phyloP scores from a whole-genome alignment of 805 yeast genomes.

The Yamadazyma ubonensis region DNA sequence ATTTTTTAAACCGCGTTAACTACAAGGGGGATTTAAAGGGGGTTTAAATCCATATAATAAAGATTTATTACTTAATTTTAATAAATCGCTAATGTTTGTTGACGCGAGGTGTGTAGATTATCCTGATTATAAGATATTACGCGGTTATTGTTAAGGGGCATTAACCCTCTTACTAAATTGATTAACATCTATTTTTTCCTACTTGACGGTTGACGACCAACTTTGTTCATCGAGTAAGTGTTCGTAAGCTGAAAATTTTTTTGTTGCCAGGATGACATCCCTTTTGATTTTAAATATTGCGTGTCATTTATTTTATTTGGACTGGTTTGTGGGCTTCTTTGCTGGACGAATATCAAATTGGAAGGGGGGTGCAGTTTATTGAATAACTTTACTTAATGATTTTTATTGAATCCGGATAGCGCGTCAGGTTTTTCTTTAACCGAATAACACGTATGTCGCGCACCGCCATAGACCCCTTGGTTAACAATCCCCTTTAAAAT shows the following conservation, averaged over 20 bases:
- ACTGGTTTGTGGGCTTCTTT: background rate
- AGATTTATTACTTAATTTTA: background rate
- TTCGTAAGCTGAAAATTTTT: too few relatives aligned
- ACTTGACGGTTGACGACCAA: constrained; percentile 4
- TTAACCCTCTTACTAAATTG: background rate
- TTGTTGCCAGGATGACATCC: too few relatives aligned
- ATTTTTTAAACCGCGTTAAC: background rate
- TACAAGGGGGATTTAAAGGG: background rate
- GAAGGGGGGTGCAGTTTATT: background rate
- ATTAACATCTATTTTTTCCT: background rate
- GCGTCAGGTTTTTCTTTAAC: background rate
- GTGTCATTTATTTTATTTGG: background rate
- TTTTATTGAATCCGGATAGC: too few relatives aligned
- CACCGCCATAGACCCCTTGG: background rate
- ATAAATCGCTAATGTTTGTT: background rate
- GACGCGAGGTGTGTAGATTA: background rate
- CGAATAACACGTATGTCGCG: background rate
- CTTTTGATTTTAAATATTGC: background rate
- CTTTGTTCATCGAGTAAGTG: too few relatives aligned
- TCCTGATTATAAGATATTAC: background rate
- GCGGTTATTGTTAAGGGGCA: constrained; percentile 2
- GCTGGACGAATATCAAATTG: background rate
- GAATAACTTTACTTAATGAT: too few relatives aligned
- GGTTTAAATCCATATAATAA: background rate
- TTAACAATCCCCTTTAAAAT: too few relatives aligned